phyloP scores from a whole-genome alignment of 768 basidiomycete species.

The Agrocybe pediades region DNA sequence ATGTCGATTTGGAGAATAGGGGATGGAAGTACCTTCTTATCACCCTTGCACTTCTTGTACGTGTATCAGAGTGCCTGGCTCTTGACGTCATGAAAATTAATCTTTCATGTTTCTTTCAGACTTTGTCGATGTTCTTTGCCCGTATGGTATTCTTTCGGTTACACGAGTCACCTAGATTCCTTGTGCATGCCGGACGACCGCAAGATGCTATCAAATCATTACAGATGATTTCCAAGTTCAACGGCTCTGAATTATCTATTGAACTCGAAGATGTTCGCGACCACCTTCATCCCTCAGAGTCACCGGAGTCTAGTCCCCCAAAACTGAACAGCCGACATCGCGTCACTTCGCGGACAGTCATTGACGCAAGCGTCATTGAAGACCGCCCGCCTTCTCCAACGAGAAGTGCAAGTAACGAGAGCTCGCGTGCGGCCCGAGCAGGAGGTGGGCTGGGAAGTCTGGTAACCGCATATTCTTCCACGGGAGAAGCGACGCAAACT shows the following conservation, averaged over 20 bases:
- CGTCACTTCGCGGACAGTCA: constrained; percentile 32
- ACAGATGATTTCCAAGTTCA: constrained; percentile 83
- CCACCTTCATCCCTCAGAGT: constrained; percentile 28
- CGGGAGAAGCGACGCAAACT: constrained; percentile 27
- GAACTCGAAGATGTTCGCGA: constrained; percentile 71
- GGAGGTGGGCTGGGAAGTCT: constrained; percentile 9
- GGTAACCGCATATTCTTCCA: constrained; percentile 35
- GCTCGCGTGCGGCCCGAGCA: constrained; percentile 1
- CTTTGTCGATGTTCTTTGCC: constrained; percentile 81
- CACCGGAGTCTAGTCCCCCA: background rate
- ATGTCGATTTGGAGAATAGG: constrained; percentile 66
- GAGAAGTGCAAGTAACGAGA: constrained; percentile 11
- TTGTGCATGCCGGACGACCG: constrained; percentile 85
- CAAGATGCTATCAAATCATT: constrained; percentile 84
- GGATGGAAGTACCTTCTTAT: constrained; percentile 91
- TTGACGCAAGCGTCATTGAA: constrained; percentile 33
- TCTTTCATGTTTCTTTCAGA: constrained; percentile 57
- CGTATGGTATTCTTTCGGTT: constrained; percentile 90
- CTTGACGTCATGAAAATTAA: background rate
- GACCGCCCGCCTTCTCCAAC: constrained; percentile 15
- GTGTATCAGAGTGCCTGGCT: constrained; percentile 32
- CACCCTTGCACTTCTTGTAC: constrained; percentile 77
- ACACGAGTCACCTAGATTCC: constrained; percentile 92
- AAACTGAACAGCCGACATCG: constrained; percentile 16
- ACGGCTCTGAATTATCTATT: constrained; percentile 71